Conservation (phyloP, 257 asterid genomes). For the Nicotiana noctiflora region DNA sequence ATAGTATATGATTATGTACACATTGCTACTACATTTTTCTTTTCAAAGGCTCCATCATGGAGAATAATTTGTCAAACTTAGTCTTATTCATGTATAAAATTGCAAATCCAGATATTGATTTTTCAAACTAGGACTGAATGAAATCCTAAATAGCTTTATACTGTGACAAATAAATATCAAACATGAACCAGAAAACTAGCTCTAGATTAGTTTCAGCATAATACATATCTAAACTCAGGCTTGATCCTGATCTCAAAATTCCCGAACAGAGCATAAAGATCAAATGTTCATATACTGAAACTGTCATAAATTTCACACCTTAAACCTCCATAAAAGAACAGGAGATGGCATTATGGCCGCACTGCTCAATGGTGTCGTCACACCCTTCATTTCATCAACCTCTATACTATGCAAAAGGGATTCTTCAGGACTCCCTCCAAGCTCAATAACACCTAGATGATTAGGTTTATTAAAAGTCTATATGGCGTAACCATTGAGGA, state of each 20-base stretch:
- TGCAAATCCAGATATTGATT: neutral
- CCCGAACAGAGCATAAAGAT: neutral
- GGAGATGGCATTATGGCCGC: slow-evolving; percentile 83
- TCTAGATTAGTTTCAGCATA: neutral
- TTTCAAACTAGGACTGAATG: neutral
- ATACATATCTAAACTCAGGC: neutral
- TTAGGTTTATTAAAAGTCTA: slow-evolving; percentile 10
- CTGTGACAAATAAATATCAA: neutral
- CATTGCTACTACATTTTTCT: neutral
- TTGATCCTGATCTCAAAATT: neutral
- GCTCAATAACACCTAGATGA: slow-evolving; percentile 39
- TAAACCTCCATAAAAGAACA: slow-evolving; percentile 83
- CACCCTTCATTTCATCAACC: slow-evolving; percentile 74
- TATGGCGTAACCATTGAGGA: neutral
- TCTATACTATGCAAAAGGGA: slow-evolving; percentile 39
- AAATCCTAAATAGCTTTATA: neutral
- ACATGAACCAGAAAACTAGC: neutral
- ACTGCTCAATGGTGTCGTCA: slow-evolving; percentile 47
- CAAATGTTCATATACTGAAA: neutral
- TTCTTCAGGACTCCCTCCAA: slow-evolving; percentile 52
- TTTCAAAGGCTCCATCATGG: neutral
- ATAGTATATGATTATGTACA: neutral
- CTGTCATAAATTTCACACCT: slow-evolving; percentile 35
- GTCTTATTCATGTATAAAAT: neutral
- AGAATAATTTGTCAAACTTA: neutral